These are phyloP conservation scores for Zoysia pacifica DNA, from an alignment of 176 grass and related monocot genomes.

Conservation along the genomic window DNA sequence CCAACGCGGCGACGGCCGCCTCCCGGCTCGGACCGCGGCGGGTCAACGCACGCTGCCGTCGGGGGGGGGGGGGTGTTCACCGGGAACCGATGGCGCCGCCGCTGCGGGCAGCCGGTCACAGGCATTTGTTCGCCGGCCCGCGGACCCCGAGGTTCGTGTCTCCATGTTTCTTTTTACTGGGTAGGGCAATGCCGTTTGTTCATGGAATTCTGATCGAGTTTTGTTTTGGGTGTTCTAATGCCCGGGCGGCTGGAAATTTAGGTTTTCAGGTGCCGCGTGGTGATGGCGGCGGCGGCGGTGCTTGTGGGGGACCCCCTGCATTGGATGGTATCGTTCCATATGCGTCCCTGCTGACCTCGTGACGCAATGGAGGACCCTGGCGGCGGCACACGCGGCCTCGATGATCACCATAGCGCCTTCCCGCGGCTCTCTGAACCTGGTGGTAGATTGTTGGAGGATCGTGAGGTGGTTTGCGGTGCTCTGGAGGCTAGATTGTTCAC, in stretches of 20 bases:
- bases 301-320: background rate
- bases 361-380: conserved; percentile 43
- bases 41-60: background rate
- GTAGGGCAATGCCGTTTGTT: background rate
- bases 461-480: background rate
- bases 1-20: conserved; percentile 45
- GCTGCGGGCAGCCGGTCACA: background rate
- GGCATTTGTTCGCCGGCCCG: conserved; percentile 39
- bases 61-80: too few relatives aligned
- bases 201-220: conserved; percentile 20
- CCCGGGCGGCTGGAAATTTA: conserved; percentile 32
- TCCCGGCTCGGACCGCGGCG: conserved; percentile 14
- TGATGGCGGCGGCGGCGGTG: conserved; percentile 14
- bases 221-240: background rate
- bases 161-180: background rate
- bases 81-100: background rate
- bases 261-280: conserved; percentile 30
- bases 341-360: conserved; percentile 32
- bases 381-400: background rate
- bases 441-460: background rate
- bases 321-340: conserved; percentile 52
- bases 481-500: background rate
- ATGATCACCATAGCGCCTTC: conserved; percentile 3
- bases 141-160: conserved; percentile 19
- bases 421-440: background rate